A percentile compares a stretch with the other conserved stretches of the same genome.
Evolutionary conservation across 2,329 filamentous ascomycete species (phyloP).

Genomic region (Cadophora sp.): DNA sequence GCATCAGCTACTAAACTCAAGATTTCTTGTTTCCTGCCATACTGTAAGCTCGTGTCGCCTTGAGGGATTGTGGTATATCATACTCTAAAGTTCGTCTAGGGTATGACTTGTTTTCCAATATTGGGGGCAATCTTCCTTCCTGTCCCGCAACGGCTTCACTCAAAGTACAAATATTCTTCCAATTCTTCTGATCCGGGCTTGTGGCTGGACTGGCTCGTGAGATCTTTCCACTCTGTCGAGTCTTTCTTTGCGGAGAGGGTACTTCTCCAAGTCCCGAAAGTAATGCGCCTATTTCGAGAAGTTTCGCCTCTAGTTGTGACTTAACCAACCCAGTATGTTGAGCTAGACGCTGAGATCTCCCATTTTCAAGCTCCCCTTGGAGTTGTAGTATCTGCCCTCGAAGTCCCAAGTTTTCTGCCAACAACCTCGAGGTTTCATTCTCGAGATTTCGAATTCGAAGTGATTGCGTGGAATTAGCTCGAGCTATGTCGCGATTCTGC

Average conservation of each 20-base stretch:
- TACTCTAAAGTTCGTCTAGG: conserved; percentile 74
- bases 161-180: conserved; percentile 49
- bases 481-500: conserved; percentile 84
- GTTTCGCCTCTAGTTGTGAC: conserved; percentile 72
- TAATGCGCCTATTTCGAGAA: conserved; percentile 72
- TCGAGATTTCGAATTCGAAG: conserved; percentile 79
- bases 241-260: conserved; percentile 58
- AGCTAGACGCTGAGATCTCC: conserved; percentile 62
- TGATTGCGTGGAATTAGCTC: conserved; percentile 78
- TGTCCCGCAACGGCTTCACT: conserved; percentile 45
- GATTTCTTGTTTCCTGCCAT: conserved; percentile 42
- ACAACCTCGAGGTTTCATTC: conserved; percentile 74
- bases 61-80: conserved; percentile 38
- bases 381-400: conserved; percentile 73
- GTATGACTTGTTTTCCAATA: conserved; percentile 72
- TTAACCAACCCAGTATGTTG: conserved; percentile 75
- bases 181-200: conserved; percentile 61
- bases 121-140: conserved; percentile 63
- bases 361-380: conserved; percentile 70
- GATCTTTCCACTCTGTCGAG: conserved; percentile 47
- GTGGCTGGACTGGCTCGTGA: conserved; percentile 47
- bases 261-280: conserved; percentile 70
- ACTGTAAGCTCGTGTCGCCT: conserved; percentile 23
- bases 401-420: conserved; percentile 81
- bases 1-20: conserved; percentile 35